Evolutionary conservation across 164 flowering plant genomes (phyloP).

Genomic region (Berberis vulgaris): DNA sequence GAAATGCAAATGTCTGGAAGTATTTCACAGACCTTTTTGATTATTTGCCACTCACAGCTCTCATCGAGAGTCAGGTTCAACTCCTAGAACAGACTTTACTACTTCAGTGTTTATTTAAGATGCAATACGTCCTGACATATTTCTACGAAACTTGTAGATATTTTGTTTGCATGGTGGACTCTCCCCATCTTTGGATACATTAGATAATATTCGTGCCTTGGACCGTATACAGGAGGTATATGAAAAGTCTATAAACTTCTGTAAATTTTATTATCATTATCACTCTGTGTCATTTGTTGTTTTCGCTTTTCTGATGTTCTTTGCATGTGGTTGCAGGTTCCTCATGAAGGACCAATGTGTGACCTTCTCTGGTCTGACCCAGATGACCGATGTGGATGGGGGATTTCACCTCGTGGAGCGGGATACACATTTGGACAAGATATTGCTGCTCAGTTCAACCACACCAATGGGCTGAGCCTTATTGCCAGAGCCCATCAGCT

Average conservation of each 20-base stretch:
- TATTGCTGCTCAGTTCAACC: slow-evolving; percentile 70
- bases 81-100: background rate
- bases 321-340: slow-evolving; percentile 37
- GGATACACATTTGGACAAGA: slow-evolving; percentile 90
- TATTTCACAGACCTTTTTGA: slow-evolving; percentile 83
- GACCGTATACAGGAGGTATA: slow-evolving; percentile 82
- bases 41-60: slow-evolving; percentile 72
- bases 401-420: slow-evolving; percentile 83
- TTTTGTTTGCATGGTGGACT: slow-evolving; percentile 90
- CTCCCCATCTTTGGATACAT: slow-evolving; percentile 78
- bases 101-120: background rate
- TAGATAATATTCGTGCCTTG: slow-evolving; percentile 69
- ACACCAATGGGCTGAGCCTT: slow-evolving; percentile 70
- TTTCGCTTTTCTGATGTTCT: slow-evolving; percentile 3
- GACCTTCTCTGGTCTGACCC: slow-evolving; percentile 91
- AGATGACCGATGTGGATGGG: slow-evolving; percentile 88
- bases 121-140: background rate
- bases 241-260: background rate
- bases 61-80: slow-evolving; percentile 79
- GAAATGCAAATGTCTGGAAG: slow-evolving; percentile 92
- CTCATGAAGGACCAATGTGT: slow-evolving; percentile 92
- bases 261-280: no score
- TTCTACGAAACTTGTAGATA: slow-evolving; percentile 24
- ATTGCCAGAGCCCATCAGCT: slow-evolving; percentile 88
- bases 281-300: background rate